Conservation (phyloP, 2,329 filamentous ascomycete genomes). For the Leptographium flavum region DNA sequence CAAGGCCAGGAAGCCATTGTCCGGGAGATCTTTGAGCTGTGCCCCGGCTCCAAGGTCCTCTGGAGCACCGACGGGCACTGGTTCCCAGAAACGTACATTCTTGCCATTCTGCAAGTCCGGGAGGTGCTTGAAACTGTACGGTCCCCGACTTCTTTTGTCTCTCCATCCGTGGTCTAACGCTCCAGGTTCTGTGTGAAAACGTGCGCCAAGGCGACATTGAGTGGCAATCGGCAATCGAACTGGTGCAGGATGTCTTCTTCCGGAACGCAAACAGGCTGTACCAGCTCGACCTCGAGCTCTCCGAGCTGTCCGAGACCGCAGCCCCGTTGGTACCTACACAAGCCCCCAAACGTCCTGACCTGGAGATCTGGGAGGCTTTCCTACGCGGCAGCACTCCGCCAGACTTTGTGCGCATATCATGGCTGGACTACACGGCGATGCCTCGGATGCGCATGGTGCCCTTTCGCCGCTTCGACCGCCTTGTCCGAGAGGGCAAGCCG, state of each 20-base stretch:
- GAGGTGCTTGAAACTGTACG: slow-evolving; percentile 53
- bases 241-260: slow-evolving; percentile 58
- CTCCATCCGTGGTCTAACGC: not conserved
- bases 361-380: slow-evolving; percentile 25
- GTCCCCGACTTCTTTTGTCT: not conserved
- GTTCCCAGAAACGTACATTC: slow-evolving; percentile 63
- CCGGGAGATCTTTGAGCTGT: slow-evolving; percentile 60
- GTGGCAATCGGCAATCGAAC: slow-evolving; percentile 43
- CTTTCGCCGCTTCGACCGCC: slow-evolving; percentile 36
- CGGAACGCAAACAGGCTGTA: slow-evolving; percentile 67
- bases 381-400: slow-evolving; percentile 32
- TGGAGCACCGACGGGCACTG: slow-evolving; percentile 74
- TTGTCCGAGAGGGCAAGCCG: slow-evolving; percentile 29
- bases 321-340: not conserved
- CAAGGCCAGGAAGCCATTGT: slow-evolving; percentile 61
- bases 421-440: slow-evolving; percentile 64
- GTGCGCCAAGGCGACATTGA: slow-evolving; percentile 49
- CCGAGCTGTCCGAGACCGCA: slow-evolving; percentile 6
- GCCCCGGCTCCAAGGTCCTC: slow-evolving; percentile 58
- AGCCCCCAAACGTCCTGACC: not conserved
- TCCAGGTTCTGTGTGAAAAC: slow-evolving; percentile 50
- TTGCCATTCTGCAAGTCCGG: slow-evolving; percentile 59
- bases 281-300: slow-evolving; percentile 35
- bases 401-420: slow-evolving; percentile 61
- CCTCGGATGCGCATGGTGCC: slow-evolving; percentile 55